Percentiles rank a stretch among this genome's conserved stretches.
phyloP scores from a whole-genome alignment of 2,329 filamentous ascomycete genomes.

The Neofusicoccum sp. region DNA sequence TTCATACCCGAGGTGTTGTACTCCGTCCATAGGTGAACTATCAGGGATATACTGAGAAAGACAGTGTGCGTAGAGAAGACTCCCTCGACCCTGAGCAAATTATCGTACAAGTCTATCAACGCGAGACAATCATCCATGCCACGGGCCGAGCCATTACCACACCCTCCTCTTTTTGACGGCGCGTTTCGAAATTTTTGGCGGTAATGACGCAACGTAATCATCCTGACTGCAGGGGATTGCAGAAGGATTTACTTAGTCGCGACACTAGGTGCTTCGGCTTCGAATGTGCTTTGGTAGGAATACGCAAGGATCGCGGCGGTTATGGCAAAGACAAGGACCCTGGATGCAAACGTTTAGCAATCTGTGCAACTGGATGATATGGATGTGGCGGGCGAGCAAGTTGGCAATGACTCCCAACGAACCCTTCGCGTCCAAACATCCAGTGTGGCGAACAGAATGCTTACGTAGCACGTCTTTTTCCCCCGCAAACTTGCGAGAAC shows the following conservation, averaged over 20 bases:
- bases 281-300: slow-evolving; percentile 1
- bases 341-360: slow-evolving; percentile 7
- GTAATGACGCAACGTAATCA: background rate
- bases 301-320: background rate
- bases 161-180: too few species aligned
- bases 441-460: slow-evolving; percentile 15
- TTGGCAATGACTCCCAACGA: slow-evolving; percentile 9
- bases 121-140: background rate
- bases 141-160: background rate
- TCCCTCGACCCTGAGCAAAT: background rate
- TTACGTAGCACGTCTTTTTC: slow-evolving; percentile 18
- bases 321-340: background rate
- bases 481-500: slow-evolving; percentile 10
- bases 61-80: background rate
- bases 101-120: slow-evolving; percentile 5
- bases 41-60: slow-evolving; percentile 7
- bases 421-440: slow-evolving; percentile 6
- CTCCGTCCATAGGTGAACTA: background rate
- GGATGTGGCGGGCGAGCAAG: slow-evolving; percentile 7
- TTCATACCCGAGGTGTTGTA: background rate
- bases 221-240: background rate
- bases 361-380: slow-evolving; percentile 3
- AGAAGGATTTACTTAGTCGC: background rate
- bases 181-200: background rate
- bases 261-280: background rate